Conservation (phyloP, 768 basidiomycete species). For the Boletus vinaceobasis region DNA sequence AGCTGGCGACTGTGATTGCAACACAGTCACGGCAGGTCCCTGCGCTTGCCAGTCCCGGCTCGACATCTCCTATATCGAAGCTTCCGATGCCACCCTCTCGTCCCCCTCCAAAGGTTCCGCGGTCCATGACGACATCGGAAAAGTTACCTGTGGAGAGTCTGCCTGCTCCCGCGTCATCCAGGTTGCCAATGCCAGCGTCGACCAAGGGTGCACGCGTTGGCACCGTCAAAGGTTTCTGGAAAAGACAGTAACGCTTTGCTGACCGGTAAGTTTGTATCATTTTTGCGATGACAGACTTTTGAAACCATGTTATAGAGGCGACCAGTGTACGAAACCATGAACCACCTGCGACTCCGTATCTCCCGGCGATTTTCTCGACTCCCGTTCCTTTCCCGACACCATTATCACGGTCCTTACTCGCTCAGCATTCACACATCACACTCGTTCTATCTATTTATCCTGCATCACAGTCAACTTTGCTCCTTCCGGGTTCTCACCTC, state of each 20-base stretch:
- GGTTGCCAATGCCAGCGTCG: constrained; percentile 26
- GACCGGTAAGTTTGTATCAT: constrained; percentile 6
- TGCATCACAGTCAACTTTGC: constrained; percentile 3
- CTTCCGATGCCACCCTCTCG: constrained; percentile 21
- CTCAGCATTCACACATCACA: constrained; percentile 1
- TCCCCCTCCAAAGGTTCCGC: constrained; percentile 5
- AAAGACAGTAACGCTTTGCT: constrained; percentile 14
- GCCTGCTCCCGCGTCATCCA: constrained; percentile 11
- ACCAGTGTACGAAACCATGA: constrained; percentile 4
- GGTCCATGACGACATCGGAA: constrained; percentile 1
- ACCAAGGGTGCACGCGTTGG: constrained; percentile 18
- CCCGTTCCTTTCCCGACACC: not conserved
- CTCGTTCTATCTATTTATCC: constrained; percentile 7
- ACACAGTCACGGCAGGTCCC: constrained; percentile 19
- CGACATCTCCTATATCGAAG: constrained; percentile 16
- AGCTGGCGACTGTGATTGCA: constrained; percentile 29
- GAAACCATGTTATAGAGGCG: not conserved
- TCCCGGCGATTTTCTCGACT: not conserved
- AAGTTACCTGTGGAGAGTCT: constrained; percentile 2
- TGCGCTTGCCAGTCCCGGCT: not conserved
- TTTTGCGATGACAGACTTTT: not conserved
- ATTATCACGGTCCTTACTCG: constrained; percentile 22
- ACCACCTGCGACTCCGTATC: constrained; percentile 5
- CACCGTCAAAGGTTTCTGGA: constrained; percentile 34
- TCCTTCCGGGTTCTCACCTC: constrained; percentile 17